phyloP scores from a whole-genome alignment of 228 moss, liverwort and hornwort genomes.

The Sphagnum magellanicum region DNA sequence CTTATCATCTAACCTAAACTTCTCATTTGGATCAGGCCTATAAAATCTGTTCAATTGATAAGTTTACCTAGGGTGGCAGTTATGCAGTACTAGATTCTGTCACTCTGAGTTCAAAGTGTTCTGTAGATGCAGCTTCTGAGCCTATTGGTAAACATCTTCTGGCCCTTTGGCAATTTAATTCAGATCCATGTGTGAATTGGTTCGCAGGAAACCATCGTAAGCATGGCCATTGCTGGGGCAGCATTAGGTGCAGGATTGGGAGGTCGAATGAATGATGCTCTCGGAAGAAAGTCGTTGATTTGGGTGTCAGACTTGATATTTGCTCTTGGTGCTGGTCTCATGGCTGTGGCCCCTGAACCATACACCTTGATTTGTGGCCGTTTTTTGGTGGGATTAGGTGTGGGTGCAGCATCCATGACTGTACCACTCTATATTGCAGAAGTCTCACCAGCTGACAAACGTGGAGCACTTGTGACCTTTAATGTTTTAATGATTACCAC shows the following conservation, averaged over 20 bases:
- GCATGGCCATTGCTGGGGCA: slow-evolving; percentile 90
- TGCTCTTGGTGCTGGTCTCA: slow-evolving; percentile 54
- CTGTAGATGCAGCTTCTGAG: too few species aligned
- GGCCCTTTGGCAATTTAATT: too few species aligned
- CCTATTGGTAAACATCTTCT: too few species aligned
- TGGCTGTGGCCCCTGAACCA: slow-evolving; percentile 68
- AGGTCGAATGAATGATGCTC: slow-evolving; percentile 57
- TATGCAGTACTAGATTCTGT: background rate
- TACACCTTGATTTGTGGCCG: slow-evolving; percentile 67
- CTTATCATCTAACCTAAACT: background rate
- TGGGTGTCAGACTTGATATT: slow-evolving; percentile 68
- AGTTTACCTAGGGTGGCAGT: background rate
- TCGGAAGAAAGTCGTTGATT: slow-evolving; percentile 69
- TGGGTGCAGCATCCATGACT: slow-evolving; percentile 94
- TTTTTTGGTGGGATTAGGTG: slow-evolving; percentile 81
- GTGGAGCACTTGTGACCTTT: slow-evolving; percentile 80
- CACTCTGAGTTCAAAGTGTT: too few species aligned
- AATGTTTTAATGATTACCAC: slow-evolving; percentile 95
- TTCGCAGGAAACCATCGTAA: slow-evolving; percentile 83
- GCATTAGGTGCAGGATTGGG: slow-evolving; percentile 70
- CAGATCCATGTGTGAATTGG: background rate
- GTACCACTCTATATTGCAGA: slow-evolving; percentile 95
- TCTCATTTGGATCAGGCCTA: background rate
- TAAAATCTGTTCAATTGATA: background rate
- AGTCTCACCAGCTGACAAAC: slow-evolving; percentile 64